These are phyloP conservation scores for Ceratocystis huliohia DNA, from an alignment of 2,329 filamentous ascomycete species.

Conservation along the genomic window DNA sequence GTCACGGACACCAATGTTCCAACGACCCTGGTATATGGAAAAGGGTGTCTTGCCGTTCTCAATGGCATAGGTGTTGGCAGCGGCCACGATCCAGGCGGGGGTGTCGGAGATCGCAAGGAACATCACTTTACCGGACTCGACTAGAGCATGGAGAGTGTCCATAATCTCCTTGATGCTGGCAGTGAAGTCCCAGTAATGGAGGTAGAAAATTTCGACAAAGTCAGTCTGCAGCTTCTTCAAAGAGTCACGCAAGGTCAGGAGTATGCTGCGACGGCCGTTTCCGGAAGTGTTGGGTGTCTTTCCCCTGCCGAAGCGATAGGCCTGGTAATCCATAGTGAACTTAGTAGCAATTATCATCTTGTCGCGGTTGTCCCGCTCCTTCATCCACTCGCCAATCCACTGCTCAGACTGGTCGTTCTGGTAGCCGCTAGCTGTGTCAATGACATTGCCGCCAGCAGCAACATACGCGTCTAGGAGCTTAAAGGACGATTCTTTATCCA, in stretches of 20 bases:
- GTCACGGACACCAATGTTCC: conserved; percentile 29
- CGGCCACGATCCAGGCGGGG: conserved; percentile 32
- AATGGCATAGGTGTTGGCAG: conserved; percentile 31
- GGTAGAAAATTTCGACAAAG: conserved; percentile 35
- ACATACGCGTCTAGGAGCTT: conserved; percentile 46
- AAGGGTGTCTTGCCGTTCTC: conserved; percentile 30
- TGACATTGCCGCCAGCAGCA: conserved; percentile 51
- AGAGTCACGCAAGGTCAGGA: conserved; percentile 33
- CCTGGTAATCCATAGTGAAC: conserved; percentile 38
- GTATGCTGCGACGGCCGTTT: conserved; percentile 33
- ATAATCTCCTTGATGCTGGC: conserved; percentile 34
- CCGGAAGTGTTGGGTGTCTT: conserved; percentile 33
- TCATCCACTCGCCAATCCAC: conserved; percentile 48
- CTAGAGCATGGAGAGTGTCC: conserved; percentile 32
- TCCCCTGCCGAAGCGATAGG: conserved; percentile 29
- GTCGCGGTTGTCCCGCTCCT: conserved; percentile 37
- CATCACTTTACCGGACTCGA: conserved; percentile 32
- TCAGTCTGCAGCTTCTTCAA: conserved; percentile 35
- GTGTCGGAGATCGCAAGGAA: conserved; percentile 33
- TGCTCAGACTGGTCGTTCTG: conserved; percentile 44
- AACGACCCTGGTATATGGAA: conserved; percentile 32
- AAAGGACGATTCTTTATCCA: conserved; percentile 42
- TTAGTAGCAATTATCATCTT: conserved; percentile 44
- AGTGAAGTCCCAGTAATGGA: conserved; percentile 36
- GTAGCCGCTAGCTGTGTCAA: conserved; percentile 51